Conservation (phyloP, 73 alveolate species). For the Diophrys sp. region DNA sequence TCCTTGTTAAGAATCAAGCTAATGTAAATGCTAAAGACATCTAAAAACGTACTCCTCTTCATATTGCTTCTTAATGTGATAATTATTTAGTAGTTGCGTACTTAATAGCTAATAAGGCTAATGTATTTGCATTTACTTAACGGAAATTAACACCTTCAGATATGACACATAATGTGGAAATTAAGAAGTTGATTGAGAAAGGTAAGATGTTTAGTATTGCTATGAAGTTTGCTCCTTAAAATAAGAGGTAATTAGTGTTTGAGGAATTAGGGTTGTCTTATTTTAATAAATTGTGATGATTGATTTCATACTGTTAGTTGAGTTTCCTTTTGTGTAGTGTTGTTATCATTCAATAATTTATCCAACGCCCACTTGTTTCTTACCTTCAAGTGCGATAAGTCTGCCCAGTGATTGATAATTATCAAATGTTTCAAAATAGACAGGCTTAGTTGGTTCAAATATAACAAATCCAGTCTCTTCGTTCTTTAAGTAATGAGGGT, state of each 20-base stretch:
- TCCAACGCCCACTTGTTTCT: no score
- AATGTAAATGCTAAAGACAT: conserved; percentile 76
- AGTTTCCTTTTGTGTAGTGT: no score
- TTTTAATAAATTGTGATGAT: no score
- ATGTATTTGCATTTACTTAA: conserved; percentile 1
- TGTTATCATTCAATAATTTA: no score
- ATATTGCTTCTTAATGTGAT: conserved; percentile 19
- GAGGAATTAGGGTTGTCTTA: conserved; percentile 15
- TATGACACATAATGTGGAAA: conserved; percentile 1
- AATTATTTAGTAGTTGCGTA: neutral
- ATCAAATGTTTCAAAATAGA: no score
- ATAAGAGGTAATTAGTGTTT: neutral
- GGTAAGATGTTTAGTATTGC: conserved; percentile 14
- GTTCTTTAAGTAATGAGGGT: no score
- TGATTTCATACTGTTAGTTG: no score
- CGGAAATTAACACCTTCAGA: conserved; percentile 9
- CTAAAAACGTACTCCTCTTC: conserved; percentile 79
- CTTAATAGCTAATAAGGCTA: conserved; percentile 23
- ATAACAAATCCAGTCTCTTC: no score
- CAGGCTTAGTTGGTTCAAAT: no score
- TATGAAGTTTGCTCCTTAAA: conserved; percentile 1
- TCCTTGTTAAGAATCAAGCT: conserved; percentile 65
- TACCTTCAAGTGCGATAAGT: no score
- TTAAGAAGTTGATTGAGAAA: conserved; percentile 10
- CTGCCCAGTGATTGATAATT: no score